Base-by-base conservation (phyloP, 148 eudicot species). In the Pharnaceum exiguum region DNA sequence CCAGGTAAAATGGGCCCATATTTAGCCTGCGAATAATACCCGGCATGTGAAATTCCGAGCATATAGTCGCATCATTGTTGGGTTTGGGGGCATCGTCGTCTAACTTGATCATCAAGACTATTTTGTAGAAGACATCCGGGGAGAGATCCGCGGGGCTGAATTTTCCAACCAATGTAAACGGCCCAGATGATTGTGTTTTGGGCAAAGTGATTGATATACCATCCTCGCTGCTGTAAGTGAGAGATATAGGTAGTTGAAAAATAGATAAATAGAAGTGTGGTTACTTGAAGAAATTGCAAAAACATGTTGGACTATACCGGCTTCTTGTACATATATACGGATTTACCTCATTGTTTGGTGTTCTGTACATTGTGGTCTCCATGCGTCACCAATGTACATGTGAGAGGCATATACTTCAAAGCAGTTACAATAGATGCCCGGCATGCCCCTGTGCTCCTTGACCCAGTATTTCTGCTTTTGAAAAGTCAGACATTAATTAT, bases 81-180 rank as follows among this genome's bases (percentile, higher is more conserved):
- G n/a, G n/a, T 21, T 84, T 83, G 23, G 67, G 75, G 46, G 78
- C 66, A 18, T 71, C 60, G 57, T 75, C 73, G 46, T 63, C 72
- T 35, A 83, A 28, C 81, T 74, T 79, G 21, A 79, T 66, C 37
- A 79, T 59, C 59, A 70, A 87, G 1, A 59, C 53, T 35, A 81
- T 74, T 65, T 75, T 69, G 33, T 87, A 83, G 5, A 30, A 10
- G 11, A 62, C 44, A 49, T 74, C 75, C 7, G 79, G 76, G 52
- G 90, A 66, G n/a, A 83, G 78, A 18, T 72, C 59, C 33, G 33
- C 51, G 2, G 56, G 55, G 48, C 77, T 59, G 39, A 87, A 61
- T 53, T 32, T 75, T 46, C 87, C 95, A 11, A 54, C 55, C 37
- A 83, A 69, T 46, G 75, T 75, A 38, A 72, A 77, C 75, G 78